phyloP scores from a whole-genome alignment of 2,329 filamentous ascomycete genomes.

The Fusarium papillatum region DNA sequence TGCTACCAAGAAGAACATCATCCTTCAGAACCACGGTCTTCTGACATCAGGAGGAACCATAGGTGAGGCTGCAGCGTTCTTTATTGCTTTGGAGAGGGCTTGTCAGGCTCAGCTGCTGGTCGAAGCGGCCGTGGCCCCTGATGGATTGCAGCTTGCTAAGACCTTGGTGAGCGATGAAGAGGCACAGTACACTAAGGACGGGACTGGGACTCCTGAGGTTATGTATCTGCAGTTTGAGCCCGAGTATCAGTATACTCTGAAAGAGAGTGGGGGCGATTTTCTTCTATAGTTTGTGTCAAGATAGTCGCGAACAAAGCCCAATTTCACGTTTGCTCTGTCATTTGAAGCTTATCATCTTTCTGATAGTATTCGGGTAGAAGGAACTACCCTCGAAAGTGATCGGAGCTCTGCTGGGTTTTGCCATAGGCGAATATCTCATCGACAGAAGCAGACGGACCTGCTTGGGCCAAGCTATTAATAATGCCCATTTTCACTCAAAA shows the following conservation, averaged over 20 bases:
- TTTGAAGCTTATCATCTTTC: neutral
- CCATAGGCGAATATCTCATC: neutral
- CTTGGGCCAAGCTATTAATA: no score
- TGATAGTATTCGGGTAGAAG: neutral
- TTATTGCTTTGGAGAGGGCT: conserved; percentile 75
- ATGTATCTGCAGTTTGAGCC: conserved; percentile 45
- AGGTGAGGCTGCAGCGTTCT: conserved; percentile 79
- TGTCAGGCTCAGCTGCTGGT: conserved; percentile 77
- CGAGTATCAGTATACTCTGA: conserved; percentile 35
- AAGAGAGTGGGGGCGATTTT: conserved; percentile 33
- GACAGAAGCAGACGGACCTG: no score
- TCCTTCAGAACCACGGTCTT: conserved; percentile 78
- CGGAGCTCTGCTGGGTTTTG: neutral
- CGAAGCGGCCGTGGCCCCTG: conserved; percentile 67
- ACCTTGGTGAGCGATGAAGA: conserved; percentile 56
- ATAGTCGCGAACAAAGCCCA: neutral
- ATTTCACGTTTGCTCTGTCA: neutral
- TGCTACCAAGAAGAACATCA: conserved; percentile 66
- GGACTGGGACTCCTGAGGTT: conserved; percentile 38
- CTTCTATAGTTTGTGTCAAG: conserved; percentile 12
- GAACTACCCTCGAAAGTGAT: neutral
- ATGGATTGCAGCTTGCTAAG: conserved; percentile 47
- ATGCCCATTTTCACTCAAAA: no score
- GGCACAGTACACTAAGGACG: conserved; percentile 50
- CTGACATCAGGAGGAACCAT: conserved; percentile 77